Base-by-base conservation (phyloP, 169 alveolate genomes). In the Plasmodium reichenowi region DNA sequence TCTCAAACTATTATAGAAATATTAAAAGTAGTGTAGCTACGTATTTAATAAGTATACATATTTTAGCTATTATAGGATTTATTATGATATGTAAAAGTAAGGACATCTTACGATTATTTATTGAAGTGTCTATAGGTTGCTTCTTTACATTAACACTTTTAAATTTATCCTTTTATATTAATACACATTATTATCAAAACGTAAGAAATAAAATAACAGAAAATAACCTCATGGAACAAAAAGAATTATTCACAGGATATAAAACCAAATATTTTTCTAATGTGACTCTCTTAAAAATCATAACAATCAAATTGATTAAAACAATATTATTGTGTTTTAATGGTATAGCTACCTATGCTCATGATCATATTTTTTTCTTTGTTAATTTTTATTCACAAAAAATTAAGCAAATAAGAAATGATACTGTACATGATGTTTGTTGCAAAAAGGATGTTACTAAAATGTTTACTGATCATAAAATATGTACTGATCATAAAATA, bases 11-110 rank as follows among this genome's bases (percentile, higher is more conserved):
- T 67, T 80, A 71, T 45, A 80, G 59, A 32, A 80, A 80, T 80
- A 71, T 80, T 1, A 80, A 80, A 32, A 68, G 89, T 45, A 68
- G 29, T 45, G 89, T 80, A 6, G 89, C 89, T 0, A 80, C 80
- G 1, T 52, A 80, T 38, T 32, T 80, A 13, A 80, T 80, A 22
- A 80, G 83, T 52, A 58, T 80, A 4, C 89, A 80, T 38, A 68
- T 80, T 66, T 22, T 80, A 24, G 89, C 72, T 12, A 8, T 67
- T 43, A 67, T 80, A 0, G 89, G 89, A 66, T 60, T 80, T 29
- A 80, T 80, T 52, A 80, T 80, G 89, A 12, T 80, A 2, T 80
- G 89, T 67, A 80, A 68, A 54, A 80, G 89, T 54, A 80, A 80
- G 8, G 89, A 80, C 29, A 80, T 71, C 20, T 20, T 66, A 2